phyloP scores from a whole-genome alignment of 2,329 filamentous ascomycete genomes.

The Ophiostoma pallidulum region DNA sequence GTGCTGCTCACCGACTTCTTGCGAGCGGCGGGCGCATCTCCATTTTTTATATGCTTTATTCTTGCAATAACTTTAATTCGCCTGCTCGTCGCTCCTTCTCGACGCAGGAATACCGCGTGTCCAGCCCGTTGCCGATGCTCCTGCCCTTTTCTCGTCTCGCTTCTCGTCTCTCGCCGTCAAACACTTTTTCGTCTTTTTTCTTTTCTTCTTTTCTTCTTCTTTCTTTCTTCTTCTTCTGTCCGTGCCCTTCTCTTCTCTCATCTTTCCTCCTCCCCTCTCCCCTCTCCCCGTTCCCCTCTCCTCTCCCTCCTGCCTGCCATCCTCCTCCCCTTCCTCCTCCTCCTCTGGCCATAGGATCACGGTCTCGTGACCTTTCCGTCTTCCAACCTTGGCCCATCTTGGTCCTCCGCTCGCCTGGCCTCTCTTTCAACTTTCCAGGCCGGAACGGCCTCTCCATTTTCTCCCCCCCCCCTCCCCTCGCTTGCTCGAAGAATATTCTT shows the following conservation, averaged over 20 bases:
- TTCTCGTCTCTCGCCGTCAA: neutral
- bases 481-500: no score
- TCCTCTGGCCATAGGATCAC: neutral
- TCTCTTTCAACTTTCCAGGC: neutral
- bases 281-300: neutral
- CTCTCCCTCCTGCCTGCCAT: no score
- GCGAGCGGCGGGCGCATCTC: slow-evolving; percentile 11
- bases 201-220: neutral
- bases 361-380: slow-evolving; percentile 2
- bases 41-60: slow-evolving; percentile 7
- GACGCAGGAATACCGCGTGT: no score
- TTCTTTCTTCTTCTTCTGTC: slow-evolving; percentile 2
- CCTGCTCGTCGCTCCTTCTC: neutral
- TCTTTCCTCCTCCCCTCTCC: neutral
- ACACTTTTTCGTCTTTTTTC: neutral
- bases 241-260: neutral
- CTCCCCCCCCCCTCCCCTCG: neutral
- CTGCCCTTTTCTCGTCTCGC: neutral
- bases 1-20: slow-evolving; percentile 27
- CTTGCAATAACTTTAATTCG: slow-evolving; percentile 6
- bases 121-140: neutral
- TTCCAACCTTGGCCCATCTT: no score
- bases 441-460: neutral
- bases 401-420: neutral
- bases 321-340: neutral